Base-by-base conservation (phyloP, 2,329 filamentous ascomycete genomes). In the Chaetomium sp. region DNA sequence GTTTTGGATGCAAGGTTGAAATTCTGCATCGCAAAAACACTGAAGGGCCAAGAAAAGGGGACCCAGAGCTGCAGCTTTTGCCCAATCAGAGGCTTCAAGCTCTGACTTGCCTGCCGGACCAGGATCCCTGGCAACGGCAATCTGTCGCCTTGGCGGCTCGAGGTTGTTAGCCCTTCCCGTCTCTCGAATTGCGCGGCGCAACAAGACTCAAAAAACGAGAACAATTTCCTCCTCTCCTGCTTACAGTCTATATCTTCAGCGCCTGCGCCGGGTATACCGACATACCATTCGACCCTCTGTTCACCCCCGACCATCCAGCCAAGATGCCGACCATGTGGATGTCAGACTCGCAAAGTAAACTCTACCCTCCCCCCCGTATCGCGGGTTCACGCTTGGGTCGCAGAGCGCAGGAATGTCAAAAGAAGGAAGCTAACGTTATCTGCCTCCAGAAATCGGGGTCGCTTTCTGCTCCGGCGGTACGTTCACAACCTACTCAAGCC, bases 391-490 rank as follows among this genome's bases (percentile, higher is more conserved):
- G 31, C 35, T 29, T 13, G 21, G 13, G 27, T 27, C 70, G 67
- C 57, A 54, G 29, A 12, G 3, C 8, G 21, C 63, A 61, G 58
- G 55, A 60, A 68, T 10, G 60, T 53, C n/a, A 45, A 45, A 45
- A 57, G 13, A 21, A 27, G 12, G 21, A 62, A 67, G 71, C 74
- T 78, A 72, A 70, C 74, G 62, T 65, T n/a, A 2, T 42, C 21
- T 49, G 49, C n/a, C 4, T 29, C 4, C 57, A 98, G 95, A 99
- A 80, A 90, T 98, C 74, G 95, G 95, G 72, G 93, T 97, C 68
- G 92, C 93, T 76, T 99, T 99, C 83, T 98, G 95, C 85, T 95
- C 92, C 75, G 94, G 93, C 75, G 94, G 93, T 97, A 89, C 72
- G 91, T 90, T 78, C 72, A 19, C 5, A 16, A 19, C 60, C 13